Conservation (phyloP, 1,139 yeast species). For the Scheffersomyces stambukii region DNA sequence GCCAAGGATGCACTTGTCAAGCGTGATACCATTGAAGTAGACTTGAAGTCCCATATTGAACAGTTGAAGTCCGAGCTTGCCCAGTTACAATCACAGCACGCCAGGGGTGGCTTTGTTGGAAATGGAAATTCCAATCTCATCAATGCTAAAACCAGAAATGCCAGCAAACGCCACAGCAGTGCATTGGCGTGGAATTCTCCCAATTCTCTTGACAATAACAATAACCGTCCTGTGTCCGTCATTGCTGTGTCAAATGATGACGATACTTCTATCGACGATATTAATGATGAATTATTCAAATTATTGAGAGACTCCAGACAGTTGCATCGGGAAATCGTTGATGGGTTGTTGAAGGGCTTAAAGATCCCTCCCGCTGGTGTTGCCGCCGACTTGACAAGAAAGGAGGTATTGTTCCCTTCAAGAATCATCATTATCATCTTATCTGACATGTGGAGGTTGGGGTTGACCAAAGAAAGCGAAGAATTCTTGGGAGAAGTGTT, state of each 20-base stretch:
- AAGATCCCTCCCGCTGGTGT: constrained; percentile 84
- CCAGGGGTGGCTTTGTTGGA: constrained; percentile 8
- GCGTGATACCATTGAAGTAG: constrained; percentile 64
- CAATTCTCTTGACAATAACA: constrained; percentile 32
- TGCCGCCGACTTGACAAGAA: constrained; percentile 76
- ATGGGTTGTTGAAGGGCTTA: constrained; percentile 83
- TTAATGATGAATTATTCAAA: constrained; percentile 68
- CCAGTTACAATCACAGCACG: constrained; percentile 36
- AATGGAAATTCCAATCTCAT: constrained; percentile 10
- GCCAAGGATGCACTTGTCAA: constrained; percentile 62
- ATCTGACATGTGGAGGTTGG: constrained; percentile 98
- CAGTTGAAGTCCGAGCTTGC: constrained; percentile 66
- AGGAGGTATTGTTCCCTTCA: constrained; percentile 95
- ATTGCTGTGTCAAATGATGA: constrained; percentile 55
- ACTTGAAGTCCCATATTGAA: constrained; percentile 63
- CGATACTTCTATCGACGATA: constrained; percentile 58
- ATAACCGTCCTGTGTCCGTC: constrained; percentile 54
- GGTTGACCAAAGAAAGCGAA: constrained; percentile 89
- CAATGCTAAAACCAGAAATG: constrained; percentile 27
- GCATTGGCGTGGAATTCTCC: constrained; percentile 34
- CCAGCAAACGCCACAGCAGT: constrained; percentile 41
- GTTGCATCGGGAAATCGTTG: constrained; percentile 80
- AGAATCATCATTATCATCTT: constrained; percentile 87
- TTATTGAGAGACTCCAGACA: constrained; percentile 76
- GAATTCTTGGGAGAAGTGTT: constrained; percentile 86